Evolutionary conservation across 805 yeast genomes (phyloP), one percentile per base, ranked within the genome.

Genomic region (Kuraishia cidri): DNA sequence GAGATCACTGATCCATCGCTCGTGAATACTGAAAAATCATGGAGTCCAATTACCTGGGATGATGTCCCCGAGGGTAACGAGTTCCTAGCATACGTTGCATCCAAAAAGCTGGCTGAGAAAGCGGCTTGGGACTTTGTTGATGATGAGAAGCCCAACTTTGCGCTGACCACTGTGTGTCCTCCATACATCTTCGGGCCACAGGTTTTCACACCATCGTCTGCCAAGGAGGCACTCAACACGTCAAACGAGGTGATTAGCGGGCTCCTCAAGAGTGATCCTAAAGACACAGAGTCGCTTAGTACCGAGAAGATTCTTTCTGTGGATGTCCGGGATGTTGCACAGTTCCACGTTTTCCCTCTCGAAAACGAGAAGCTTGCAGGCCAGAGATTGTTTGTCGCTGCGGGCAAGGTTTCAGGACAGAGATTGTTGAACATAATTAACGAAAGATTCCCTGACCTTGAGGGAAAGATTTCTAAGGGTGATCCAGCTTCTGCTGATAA

Each of bases 281-380:
- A 46, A 1, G 39, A 65, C 11, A 41, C 47, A 4, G 36, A 33
- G 10, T 44, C 46, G 16, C 26, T 40, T 14, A n/a, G n/a, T n/a
- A n/a, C n/a, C n/a, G n/a, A n/a, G n/a, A 22, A 46, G 3, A 47
- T 49, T n/a, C 49, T 48, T 10, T 46, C 46, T 24, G 18, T 26
- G 11, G 29, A 26, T 11, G 82, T 76, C 5, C 62, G 81, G 45
- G 83, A 78, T 45, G 79, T 72, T 25, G 80, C 83, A 6, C 48
- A 46, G 34, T 74, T 77, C 6, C 85, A 78, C 45, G 43, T 72
- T 10, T 41, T 47, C n/a, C 75, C 79, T 3, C 58, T 72, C 36
- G 66, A 64, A 41, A 57, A 52, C 35, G 58, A 55, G 25, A 19
- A 17, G 31, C 31, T 57, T 21, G 40, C 52, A 30, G 51, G 52